Base-by-base conservation (phyloP, 495 filamentous ascomycete species). In the Delitschia confertaspora region DNA sequence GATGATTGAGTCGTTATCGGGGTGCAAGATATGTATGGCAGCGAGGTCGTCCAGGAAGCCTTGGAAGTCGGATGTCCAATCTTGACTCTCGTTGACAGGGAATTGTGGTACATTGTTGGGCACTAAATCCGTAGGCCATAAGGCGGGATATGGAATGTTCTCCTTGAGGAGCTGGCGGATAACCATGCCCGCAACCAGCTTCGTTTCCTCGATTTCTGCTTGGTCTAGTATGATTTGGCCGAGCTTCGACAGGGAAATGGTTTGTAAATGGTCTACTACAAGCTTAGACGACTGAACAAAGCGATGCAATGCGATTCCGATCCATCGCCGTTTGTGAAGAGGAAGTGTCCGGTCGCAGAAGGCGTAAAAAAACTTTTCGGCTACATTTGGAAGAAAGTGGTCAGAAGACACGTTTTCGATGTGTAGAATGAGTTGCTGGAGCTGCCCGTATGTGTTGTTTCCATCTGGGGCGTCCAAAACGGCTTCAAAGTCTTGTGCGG, bases 11-110 rank as follows among this genome's bases (percentile, higher is more conserved):
- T 37, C 38, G 6, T 40, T 1, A 7, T 27, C 37, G 11, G 16
- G 17, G 17, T 17, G 7, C 22, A 14, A 23, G 11, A 46, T 22
- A 6, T 29, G 19, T 33, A 49, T 8, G 1, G 16, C 38, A 6
- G 18, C 20, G 3, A 55, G 33, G 14, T 16, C 38, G 22, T 51
- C 42, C n/a, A 55, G 22, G 29, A 38, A 55, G 13, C 30, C 32
- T 18, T 55, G 52, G 17, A 50, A 55, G 3, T 42, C 33, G 11
- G 31, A 6, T 22, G 51, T 45, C 52, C 52, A 55, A 6, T 7
- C 18, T 9, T 24, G 16, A 1, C 37, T 29, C 4, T 22, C 22
- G 6, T 46, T 32, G 17, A 11, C 20, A 6, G 52, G 52, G 25
- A 55, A 55, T 4, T 29, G 13, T 17, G 41, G 35, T 3, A 25